Percentiles rank a stretch among this genome's conserved stretches.
Conservation (phyloP, 2,329 filamentous ascomycete genomes). For the Colletotrichum sansevieriae region DNA sequence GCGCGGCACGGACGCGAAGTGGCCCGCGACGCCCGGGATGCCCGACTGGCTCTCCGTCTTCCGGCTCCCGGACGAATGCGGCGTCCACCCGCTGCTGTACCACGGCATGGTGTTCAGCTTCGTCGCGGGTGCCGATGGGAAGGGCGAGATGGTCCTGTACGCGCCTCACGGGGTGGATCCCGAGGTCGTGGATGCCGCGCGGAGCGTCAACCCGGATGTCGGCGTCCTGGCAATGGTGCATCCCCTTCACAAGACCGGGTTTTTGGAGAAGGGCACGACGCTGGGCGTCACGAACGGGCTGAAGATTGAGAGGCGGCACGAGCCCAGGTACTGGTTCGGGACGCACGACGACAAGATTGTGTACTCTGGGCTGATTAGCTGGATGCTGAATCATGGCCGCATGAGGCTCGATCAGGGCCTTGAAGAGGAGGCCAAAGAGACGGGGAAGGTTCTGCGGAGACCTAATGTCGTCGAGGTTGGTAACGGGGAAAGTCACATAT, state of each 20-base stretch:
- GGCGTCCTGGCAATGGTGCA: slow-evolving; percentile 3
- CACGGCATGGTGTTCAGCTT: neutral
- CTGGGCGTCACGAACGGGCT: slow-evolving; percentile 12
- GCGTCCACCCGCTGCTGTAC: neutral
- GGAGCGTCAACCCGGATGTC: neutral
- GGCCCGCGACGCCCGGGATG: neutral
- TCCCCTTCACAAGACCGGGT: slow-evolving; percentile 1
- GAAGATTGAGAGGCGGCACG: neutral
- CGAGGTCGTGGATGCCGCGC: neutral
- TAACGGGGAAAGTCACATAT: neutral
- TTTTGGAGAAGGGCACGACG: neutral
- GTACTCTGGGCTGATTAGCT: slow-evolving; percentile 22
- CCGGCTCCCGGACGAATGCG: slow-evolving; percentile 8
- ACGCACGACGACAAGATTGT: slow-evolving; percentile 20
- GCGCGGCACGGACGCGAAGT: neutral
- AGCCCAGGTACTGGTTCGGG: slow-evolving; percentile 18
- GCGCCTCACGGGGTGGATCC: slow-evolving; percentile 1
- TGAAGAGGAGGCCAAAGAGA: slow-evolving; percentile 3
- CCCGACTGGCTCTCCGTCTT: neutral
- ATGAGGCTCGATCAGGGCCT: slow-evolving; percentile 6
- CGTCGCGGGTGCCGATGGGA: neutral
- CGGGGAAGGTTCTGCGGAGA: neutral
- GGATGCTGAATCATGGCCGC: neutral
- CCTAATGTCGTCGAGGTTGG: slow-evolving; percentile 1
- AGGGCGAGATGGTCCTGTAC: neutral